Evolutionary conservation across 257 asterid genomes (phyloP).

Genomic region (Scutellaria minor): DNA sequence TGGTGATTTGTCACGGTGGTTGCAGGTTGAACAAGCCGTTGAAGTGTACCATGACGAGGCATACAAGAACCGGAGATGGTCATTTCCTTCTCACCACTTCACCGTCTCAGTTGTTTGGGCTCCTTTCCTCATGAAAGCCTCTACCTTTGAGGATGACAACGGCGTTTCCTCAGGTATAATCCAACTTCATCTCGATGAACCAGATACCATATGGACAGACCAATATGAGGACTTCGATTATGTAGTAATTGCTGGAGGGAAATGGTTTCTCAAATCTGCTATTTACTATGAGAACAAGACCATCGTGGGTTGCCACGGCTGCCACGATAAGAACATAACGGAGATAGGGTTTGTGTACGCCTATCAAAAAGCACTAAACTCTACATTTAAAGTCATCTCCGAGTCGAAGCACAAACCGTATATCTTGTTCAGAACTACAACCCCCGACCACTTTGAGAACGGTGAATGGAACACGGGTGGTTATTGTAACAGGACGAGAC

Average conservation of each 20-base stretch:
- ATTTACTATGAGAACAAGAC: slow-evolving; percentile 62
- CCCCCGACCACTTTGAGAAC: slow-evolving; percentile 78
- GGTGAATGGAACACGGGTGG: slow-evolving; percentile 82
- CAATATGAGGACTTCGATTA: slow-evolving; percentile 57
- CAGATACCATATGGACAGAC: slow-evolving; percentile 62
- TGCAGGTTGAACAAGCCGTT: slow-evolving; percentile 66
- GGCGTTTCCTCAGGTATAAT: slow-evolving; percentile 64
- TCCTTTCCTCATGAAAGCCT: slow-evolving; percentile 68
- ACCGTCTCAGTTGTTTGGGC: slow-evolving; percentile 72
- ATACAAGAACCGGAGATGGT: slow-evolving; percentile 68
- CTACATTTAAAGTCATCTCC: slow-evolving; percentile 46
- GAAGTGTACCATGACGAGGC: slow-evolving; percentile 72
- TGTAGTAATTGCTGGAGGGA: slow-evolving; percentile 62
- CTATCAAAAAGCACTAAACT: slow-evolving; percentile 60
- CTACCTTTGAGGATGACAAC: slow-evolving; percentile 62
- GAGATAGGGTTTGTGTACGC: slow-evolving; percentile 59
- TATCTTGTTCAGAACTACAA: slow-evolving; percentile 55
- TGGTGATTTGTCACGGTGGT: neutral
- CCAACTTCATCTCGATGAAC: slow-evolving; percentile 69
- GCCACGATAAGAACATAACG: slow-evolving; percentile 62
- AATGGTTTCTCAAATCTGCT: slow-evolving; percentile 78
- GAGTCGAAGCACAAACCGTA: slow-evolving; percentile 42
- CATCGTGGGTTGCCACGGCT: slow-evolving; percentile 71
- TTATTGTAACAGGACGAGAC: slow-evolving; percentile 68
- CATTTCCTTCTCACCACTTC: slow-evolving; percentile 62